Conservation (phyloP, 192 early-diverging fungal species). For the Haplosporangium gracile region DNA sequence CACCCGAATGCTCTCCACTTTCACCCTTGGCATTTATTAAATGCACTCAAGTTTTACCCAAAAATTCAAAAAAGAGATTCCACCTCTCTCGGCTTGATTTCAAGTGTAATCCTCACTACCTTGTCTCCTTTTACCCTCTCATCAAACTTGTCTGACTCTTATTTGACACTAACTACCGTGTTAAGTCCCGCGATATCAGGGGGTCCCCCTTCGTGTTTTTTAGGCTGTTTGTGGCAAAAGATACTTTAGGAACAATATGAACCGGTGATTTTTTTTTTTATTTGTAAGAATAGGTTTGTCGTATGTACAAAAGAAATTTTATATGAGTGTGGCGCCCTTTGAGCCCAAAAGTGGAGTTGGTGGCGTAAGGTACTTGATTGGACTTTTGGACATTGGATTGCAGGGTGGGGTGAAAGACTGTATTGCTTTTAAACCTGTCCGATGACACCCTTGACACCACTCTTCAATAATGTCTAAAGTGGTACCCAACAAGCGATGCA, state of each 20-base stretch:
- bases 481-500: background rate
- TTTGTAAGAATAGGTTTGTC: background rate
- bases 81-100: background rate
- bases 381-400: background rate
- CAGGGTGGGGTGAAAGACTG: background rate
- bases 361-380: background rate
- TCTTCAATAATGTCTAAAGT: constrained; percentile 21
- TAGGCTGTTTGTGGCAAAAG: background rate
- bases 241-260: background rate
- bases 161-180: background rate
- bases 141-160: background rate
- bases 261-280: background rate
- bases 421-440: constrained; percentile 2
- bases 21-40: background rate
- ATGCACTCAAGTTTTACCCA: background rate
- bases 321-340: background rate
- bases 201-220: background rate
- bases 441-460: constrained; percentile 12
- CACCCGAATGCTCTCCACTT: background rate
- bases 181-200: background rate
- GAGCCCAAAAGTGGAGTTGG: background rate
- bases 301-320: background rate
- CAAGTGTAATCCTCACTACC: background rate
- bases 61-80: background rate
- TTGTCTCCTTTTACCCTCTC: background rate